These are phyloP conservation scores for Rhynchosporium secalis DNA, from an alignment of 2,329 filamentous ascomycete species.

Conservation along the genomic window DNA sequence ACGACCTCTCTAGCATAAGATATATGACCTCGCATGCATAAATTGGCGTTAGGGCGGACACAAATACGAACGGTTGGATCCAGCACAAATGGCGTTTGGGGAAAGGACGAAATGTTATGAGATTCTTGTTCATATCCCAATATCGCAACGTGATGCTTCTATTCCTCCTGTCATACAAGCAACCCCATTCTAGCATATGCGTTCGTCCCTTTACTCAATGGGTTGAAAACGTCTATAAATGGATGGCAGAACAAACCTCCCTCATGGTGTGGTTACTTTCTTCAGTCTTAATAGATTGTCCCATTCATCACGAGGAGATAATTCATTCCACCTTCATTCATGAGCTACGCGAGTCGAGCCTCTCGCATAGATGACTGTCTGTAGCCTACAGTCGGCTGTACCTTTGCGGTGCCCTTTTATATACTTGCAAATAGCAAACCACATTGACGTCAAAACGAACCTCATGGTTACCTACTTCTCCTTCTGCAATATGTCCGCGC, in stretches of 20 bases:
- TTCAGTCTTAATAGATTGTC: conserved; percentile 25
- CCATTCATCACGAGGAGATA: conserved; percentile 34
- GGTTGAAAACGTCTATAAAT: conserved; percentile 40
- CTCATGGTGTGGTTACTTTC: conserved; percentile 33
- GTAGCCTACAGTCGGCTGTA: background rate
- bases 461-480: no score
- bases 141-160: background rate
- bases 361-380: background rate
- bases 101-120: conserved; percentile 14
- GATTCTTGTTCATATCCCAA: background rate
- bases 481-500: no score
- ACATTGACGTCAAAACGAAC: no score
- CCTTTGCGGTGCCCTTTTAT: no score
- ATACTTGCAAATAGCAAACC: no score
- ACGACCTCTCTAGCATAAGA: conserved; percentile 20
- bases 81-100: conserved; percentile 12
- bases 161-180: background rate
- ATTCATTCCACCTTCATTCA: background rate
- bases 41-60: conserved; percentile 21
- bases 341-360: background rate
- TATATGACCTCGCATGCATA: conserved; percentile 14
- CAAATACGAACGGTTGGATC: background rate
- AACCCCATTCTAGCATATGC: conserved; percentile 42
- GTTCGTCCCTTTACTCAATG: conserved; percentile 37
- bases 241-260: conserved; percentile 39